Evolutionary conservation across 164 flowering plant genomes (phyloP), one percentile per base, ranked within the genome.

Genomic region (Vitis rotundifolia): DNA sequence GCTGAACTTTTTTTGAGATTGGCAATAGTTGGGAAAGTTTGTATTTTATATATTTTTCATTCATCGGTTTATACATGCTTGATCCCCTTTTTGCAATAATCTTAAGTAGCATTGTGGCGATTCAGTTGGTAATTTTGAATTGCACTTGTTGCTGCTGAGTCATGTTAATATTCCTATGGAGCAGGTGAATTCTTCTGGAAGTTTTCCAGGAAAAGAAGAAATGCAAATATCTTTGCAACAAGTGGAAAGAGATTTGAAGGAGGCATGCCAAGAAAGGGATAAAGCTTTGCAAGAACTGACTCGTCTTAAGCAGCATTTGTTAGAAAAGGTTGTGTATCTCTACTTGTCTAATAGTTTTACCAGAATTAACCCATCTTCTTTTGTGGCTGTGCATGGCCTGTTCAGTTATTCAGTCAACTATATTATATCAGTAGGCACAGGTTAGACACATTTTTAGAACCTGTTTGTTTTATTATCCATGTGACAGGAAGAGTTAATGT

Each of bases 301-400:
- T n/a, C 92, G 99, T 58, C 93, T 96, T 51, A 96, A 96, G 76
- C 91, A 96, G 77, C 99, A 96, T 75, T 80, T 96, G 74, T 73
- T 96, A 69, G 97, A 96, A 65, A 93, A 93, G 99, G 99, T 95
- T 62, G 56, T 47, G 18, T 48, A 29, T 19, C 51, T 29, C 11
- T 68, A 14, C 18, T 44, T 63, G 29, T 55, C 49, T 11, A 44
- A 11, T 59, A 16, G 59, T 37, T 68, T 59, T 3, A 13, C 16
- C 10, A 2, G 29, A 22, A 18, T 26, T 10, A 59, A 5, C 11
- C 55, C 48, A 22, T 22, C 26, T 16, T 15, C 9, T 55, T 57
- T 59, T n/a, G 9, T 49, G 56, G 49, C 31, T 49, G 7, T 37
- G 44, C 44, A 37, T 37, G 5, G 44, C 7, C 13, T 62, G 12